phyloP scores from a whole-genome alignment of 202 grass and related monocot genomes.

The Cymbopogon flexuosus region DNA sequence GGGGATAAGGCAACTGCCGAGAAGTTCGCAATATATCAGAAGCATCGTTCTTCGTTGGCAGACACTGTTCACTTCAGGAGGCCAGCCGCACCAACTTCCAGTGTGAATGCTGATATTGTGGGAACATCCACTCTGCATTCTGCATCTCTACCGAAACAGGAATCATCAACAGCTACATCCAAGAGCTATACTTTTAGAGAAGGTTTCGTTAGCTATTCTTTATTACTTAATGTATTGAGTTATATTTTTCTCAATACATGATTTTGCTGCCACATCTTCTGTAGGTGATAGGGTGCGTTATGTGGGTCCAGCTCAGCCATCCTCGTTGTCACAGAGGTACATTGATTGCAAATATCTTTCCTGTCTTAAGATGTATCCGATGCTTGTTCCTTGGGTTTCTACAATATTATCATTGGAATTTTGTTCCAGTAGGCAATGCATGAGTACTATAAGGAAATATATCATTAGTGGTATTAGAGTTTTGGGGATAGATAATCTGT shows the following conservation, averaged over 20 bases:
- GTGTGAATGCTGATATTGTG: conserved; percentile 94
- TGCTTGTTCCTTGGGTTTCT: background rate
- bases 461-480: background rate
- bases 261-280: conserved; percentile 25
- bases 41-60: conserved; percentile 54
- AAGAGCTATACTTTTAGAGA: conserved; percentile 96
- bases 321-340: conserved; percentile 57
- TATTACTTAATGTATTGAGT: conserved; percentile 15
- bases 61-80: conserved; percentile 66
- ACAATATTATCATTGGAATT: conserved; percentile 2
- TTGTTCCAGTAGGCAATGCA: background rate
- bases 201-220: conserved; percentile 46
- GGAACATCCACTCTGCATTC: conserved; percentile 77
- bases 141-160: conserved; percentile 77
- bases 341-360: conserved; percentile 3
- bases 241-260: conserved; percentile 24
- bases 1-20: conserved; percentile 38
- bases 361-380: conserved; percentile 7
- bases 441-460: background rate
- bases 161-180: conserved; percentile 84
- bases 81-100: conserved; percentile 68
- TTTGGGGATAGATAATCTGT: background rate
- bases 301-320: conserved; percentile 50
- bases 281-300: conserved; percentile 87
- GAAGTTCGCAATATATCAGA: conserved; percentile 53